A percentile compares a stretch with the other conserved stretches of the same genome.
Conservation (phyloP, 257 asterid species). For the Lantana camara region DNA sequence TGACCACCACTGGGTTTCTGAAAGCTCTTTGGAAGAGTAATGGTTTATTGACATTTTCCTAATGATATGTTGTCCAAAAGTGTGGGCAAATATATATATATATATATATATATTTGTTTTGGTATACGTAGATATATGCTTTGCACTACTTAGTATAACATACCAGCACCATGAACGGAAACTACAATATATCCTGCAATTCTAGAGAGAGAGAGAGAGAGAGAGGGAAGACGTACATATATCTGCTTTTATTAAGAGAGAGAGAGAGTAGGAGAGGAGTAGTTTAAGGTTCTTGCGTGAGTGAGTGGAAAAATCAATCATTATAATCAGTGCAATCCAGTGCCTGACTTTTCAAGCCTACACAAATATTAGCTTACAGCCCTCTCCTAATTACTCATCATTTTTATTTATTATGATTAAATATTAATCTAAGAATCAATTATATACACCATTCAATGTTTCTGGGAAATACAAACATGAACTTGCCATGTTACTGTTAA, state of each 20-base stretch:
- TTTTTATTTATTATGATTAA: too few species aligned
- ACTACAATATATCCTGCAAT: background rate
- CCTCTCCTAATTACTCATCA: too few species aligned
- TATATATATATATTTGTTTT: slow-evolving; percentile 19
- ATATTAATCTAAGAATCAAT: background rate
- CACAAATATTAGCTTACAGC: slow-evolving; percentile 48
- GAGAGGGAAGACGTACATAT: too few species aligned
- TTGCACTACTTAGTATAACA: too few species aligned
- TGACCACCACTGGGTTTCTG: slow-evolving; percentile 59
- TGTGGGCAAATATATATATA: background rate
- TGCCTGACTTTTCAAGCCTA: slow-evolving; percentile 38
- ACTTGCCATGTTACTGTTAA: slow-evolving; percentile 71
- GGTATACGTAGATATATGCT: too few species aligned
- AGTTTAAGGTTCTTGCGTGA: slow-evolving; percentile 73
- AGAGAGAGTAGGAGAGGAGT: slow-evolving; percentile 16
- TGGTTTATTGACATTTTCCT: slow-evolving; percentile 67
- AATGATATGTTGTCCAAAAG: background rate
- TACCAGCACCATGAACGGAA: too few species aligned
- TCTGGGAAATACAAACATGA: slow-evolving; percentile 18
- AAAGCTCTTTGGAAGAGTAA: slow-evolving; percentile 47
- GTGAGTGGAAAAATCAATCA: slow-evolving; percentile 56
- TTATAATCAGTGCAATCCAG: slow-evolving; percentile 62
- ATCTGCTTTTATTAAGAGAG: background rate
- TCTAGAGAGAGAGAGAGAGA: slow-evolving; percentile 17
- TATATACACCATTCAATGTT: slow-evolving; percentile 31